phyloP scores from a whole-genome alignment of 495 filamentous ascomycete genomes.

The Terfezia claveryi region DNA sequence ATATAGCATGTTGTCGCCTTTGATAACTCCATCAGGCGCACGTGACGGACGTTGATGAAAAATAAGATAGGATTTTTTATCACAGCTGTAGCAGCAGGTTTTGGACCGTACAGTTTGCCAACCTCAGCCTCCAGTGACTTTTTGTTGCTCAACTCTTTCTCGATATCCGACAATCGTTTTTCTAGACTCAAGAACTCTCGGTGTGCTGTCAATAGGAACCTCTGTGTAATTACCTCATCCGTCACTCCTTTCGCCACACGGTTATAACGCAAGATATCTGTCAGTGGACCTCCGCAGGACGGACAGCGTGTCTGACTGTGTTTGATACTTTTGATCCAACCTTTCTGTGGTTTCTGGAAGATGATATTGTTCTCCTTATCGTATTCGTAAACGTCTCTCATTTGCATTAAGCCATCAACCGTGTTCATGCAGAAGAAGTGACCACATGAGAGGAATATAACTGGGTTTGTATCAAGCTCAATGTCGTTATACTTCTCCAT shows the following conservation, averaged over 20 bases:
- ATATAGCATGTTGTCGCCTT: background rate
- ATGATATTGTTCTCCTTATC: constrained; percentile 22
- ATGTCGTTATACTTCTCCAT: constrained; percentile 30
- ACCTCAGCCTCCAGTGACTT: too few species aligned
- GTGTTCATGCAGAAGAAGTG: constrained; percentile 40
- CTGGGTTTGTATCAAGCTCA: constrained; percentile 35
- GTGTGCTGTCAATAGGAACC: constrained; percentile 33
- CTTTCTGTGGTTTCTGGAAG: constrained; percentile 21
- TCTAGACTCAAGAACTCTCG: constrained; percentile 19
- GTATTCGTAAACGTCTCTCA: constrained; percentile 35
- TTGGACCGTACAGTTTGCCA: background rate
- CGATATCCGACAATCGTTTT: constrained; percentile 19
- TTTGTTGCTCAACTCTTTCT: constrained; percentile 11
- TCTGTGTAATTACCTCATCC: constrained; percentile 46
- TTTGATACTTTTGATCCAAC: constrained; percentile 30
- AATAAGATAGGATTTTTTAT: too few species aligned
- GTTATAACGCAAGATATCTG: constrained; percentile 41
- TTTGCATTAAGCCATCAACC: constrained; percentile 43
- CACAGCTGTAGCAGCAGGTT: background rate
- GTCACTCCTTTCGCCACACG: constrained; percentile 39
- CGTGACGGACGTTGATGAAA: background rate
- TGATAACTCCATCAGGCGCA: background rate
- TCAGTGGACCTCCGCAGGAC: constrained; percentile 38
- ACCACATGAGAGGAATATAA: constrained; percentile 41
- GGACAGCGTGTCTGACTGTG: constrained; percentile 36